Evolutionary conservation across 768 basidiomycete genomes (phyloP), one percentile per base, ranked within the genome.

Genomic region (Tricholoma sp.): DNA sequence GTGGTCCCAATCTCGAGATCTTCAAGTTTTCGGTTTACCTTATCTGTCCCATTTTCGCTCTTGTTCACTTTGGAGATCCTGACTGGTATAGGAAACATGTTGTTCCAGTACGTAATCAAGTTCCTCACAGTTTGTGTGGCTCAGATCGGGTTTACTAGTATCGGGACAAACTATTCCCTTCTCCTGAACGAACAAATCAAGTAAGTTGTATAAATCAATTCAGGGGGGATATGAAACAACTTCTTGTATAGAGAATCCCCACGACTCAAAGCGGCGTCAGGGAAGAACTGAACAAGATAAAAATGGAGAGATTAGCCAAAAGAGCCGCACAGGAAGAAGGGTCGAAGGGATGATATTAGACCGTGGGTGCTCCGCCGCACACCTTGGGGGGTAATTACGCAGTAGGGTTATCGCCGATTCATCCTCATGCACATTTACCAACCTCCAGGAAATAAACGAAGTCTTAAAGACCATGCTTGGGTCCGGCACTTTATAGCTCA

Each of bases 11-110:
- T 69, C 84, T 94, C 54, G 92, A 94, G 71, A 81, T 94, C 16
- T 91, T 94, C 85, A 94, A 93, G 73, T 94, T 94, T 64, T 83
- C 83, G 3, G 72, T 92, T 16, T 94, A 94, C 70, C 83, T 94
- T 56, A 91, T 91, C 64, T 84, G 92, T 57, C 92, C 92, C 9
- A 83, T 94, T 57, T 74, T 80, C 47, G 86, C 89, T 21, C 80
- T 94, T 66, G 73, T 92, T 51, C 88, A 93, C 71, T 94, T 90
- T 66, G 91, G 92, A 45, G 89, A 94, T 69, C 90, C 91, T 5
- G 83, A 87, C 41, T 94, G 92, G 92, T 94, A 94, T 66, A 78
- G 81, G 55, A 74, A 77, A 50, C 78, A 90, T 62, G 91, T 95
- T 57, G 72, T 89, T 34, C 91, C 92, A 7, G 88, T 91, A 68